Base-by-base conservation (phyloP, 1,139 yeast genomes). In the Geotrichum restrictum region DNA sequence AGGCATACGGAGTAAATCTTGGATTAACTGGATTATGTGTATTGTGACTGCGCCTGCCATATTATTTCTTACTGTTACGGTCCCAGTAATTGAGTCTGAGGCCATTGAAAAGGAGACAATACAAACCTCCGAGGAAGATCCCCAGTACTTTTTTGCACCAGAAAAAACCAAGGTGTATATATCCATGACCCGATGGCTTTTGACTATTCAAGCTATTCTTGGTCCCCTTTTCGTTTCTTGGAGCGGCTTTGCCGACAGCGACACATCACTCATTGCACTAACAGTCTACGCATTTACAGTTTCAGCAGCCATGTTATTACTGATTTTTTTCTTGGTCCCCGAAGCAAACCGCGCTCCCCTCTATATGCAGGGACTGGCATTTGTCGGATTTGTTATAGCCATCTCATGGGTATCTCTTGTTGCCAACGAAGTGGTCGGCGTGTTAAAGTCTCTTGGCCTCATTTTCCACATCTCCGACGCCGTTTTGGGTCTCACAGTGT, bases 401-500 rank as follows among this genome's bases (percentile, higher is more conserved):
- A 74, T 91, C 5, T 69, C 80, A 4, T 86, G 94, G 85, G 84
- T 89, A 16, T 79, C 95, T 0, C 65, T 79, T 0, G 80, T 88
- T 52, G 96, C 97, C 0, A 80, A 85, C 7, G 87, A 85, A 61
- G 81, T 89, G 21, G 86, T 93, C 27, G 78, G 80, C 14, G 74
- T 85, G 1, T 69, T 93, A 48, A 81, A 83, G 53, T 74, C 85
- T 37, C 68, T 86, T 54, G 82, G 93, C 0, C 71, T 80, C 1
- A 73, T 82, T 3, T 80, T 79, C 53, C 67, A 79, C 53, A 66
- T 88, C n/a, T 81, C 89, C 18, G 94, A 87, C 60, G 93, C 93
- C 1, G 78, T 89, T 3, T 69, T 88, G 16, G 97, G 97, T 0
- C 71, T 88, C 24, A 89, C 97, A 0, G 78, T 91, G 0, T 89